Evolutionary conservation across 2,329 filamentous ascomycete species (phyloP).

Genomic region (Cladosporium oxysporum): DNA sequence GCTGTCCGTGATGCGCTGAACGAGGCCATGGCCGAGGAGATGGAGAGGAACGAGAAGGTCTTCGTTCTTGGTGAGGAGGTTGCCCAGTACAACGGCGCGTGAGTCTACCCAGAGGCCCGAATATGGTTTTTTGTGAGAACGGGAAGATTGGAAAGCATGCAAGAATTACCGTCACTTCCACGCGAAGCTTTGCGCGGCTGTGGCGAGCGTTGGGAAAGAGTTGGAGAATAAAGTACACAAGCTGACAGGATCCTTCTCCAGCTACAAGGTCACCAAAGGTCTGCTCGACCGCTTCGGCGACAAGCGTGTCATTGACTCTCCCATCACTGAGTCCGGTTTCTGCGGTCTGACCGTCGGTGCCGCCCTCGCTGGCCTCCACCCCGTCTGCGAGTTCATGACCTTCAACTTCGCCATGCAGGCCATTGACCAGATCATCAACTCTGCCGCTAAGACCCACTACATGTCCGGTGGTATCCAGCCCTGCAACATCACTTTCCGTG

Average conservation of each 20-base stretch:
- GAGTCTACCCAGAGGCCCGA: slow-evolving; percentile 38
- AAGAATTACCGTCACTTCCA: background rate
- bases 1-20: slow-evolving; percentile 97
- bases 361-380: slow-evolving; percentile 90
- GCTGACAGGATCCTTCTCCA: slow-evolving; percentile 34
- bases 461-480: slow-evolving; percentile 99
- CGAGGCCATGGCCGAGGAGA: slow-evolving; percentile 95
- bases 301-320: slow-evolving; percentile 95
- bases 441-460: slow-evolving; percentile 97
- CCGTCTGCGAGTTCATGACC: slow-evolving; percentile 99
- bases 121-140: background rate
- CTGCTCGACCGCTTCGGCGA: slow-evolving; percentile 96
- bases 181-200: background rate
- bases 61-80: slow-evolving; percentile 98
- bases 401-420: slow-evolving; percentile 99
- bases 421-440: slow-evolving; percentile 99
- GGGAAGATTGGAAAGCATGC: background rate
- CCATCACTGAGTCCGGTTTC: slow-evolving; percentile 98
- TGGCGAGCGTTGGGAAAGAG: background rate
- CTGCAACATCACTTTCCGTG: slow-evolving; percentile 99
- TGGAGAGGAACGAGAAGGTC: slow-evolving; percentile 91
- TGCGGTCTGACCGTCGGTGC: slow-evolving; percentile 90
- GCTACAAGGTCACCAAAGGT: slow-evolving; percentile 98
- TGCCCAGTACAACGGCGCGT: slow-evolving; percentile 98
- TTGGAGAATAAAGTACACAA: background rate